Evolutionary conservation across 2,329 filamentous ascomycete species (phyloP), one percentile per base, ranked within the genome.

Genomic region (Chrysosporium queenslandicum): DNA sequence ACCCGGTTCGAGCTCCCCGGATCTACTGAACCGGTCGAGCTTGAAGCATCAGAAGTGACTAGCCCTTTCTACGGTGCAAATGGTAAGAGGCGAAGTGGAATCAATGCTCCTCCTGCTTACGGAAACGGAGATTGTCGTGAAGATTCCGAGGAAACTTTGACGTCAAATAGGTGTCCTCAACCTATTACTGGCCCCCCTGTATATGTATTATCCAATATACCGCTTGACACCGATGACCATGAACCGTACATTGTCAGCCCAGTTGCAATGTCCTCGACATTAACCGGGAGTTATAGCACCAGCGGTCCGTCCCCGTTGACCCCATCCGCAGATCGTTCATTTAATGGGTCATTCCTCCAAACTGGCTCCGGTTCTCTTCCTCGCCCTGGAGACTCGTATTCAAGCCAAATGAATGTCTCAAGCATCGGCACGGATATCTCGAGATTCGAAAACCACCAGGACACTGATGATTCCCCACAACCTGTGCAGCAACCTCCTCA

Each of bases 1-100:
- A 56, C 56, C 47, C 53, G 29, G 20, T 58, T 29, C 48, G 58
- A 53, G 66, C 64, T 54, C 53, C 56, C 51, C 7, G 48, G 41
- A 3, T 36, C 37, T 8, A 25, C 18, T 23, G 34, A 21, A 20
- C 51, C 46, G 7, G 48, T 40, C 21, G 55, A 56, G 37, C 34
- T 56, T 9, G 52, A 52, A 42, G 55, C 48, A 7, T 46, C 52
- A 2, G 52, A 54, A 37, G 34, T 54, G 5, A 42, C 20, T 5
- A 48, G 34, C 36, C 25, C 37, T 43, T 18, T 42, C n/a, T 50
- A 51, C 18, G 23, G 49, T 21, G 29, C 29, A 7, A 51, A 37
- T 16, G 21, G 49, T 20, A 51, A 51, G 11, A 51, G 39, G 12
- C 49, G 41, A 12, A 14, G 18, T 36, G 20, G 16, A 6, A 20